These are phyloP conservation scores for Auriculariales sp. DNA, from an alignment of 768 basidiomycete species.

Conservation along the genomic window DNA sequence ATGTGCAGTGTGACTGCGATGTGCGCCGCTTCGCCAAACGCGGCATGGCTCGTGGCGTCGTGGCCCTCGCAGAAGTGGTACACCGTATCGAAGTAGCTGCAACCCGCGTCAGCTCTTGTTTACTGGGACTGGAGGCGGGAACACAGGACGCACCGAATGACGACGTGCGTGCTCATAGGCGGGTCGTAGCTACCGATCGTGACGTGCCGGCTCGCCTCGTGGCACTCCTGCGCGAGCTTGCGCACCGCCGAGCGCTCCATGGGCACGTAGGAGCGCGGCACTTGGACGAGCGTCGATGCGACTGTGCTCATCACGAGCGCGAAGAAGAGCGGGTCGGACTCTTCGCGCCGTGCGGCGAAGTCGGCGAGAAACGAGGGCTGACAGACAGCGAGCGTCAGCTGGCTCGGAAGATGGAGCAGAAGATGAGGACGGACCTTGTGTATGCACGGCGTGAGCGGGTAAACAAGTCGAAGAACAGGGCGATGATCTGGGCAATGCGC, in stretches of 20 bases:
- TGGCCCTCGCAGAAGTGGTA: slow-evolving; percentile 86
- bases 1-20: slow-evolving; percentile 70
- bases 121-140: neutral
- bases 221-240: slow-evolving; percentile 48
- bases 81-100: slow-evolving; percentile 45
- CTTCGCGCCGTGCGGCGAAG: slow-evolving; percentile 63
- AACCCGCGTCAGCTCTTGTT: neutral
- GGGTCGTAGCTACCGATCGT: slow-evolving; percentile 10
- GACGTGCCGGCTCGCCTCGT: slow-evolving; percentile 10
- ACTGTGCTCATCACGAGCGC: slow-evolving; percentile 82
- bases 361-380: slow-evolving; percentile 91
- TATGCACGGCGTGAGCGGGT: slow-evolving; percentile 79
- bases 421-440: no score
- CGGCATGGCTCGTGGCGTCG: slow-evolving; percentile 75
- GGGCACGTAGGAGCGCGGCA: slow-evolving; percentile 77
- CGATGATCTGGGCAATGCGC: slow-evolving; percentile 67
- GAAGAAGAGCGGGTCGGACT: slow-evolving; percentile 81
- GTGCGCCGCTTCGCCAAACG: slow-evolving; percentile 76
- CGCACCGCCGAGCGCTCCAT: slow-evolving; percentile 77
- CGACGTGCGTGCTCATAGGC: slow-evolving; percentile 37
- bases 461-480: slow-evolving; percentile 91
- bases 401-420: no score
- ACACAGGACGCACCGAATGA: slow-evolving; percentile 53
- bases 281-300: slow-evolving; percentile 76
- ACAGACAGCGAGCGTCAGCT: no score